Percentiles rank a stretch among this genome's conserved stretches.
Evolutionary conservation across 2,329 filamentous ascomycete species (phyloP).

Genomic region (Aspergillus sclerotialis): DNA sequence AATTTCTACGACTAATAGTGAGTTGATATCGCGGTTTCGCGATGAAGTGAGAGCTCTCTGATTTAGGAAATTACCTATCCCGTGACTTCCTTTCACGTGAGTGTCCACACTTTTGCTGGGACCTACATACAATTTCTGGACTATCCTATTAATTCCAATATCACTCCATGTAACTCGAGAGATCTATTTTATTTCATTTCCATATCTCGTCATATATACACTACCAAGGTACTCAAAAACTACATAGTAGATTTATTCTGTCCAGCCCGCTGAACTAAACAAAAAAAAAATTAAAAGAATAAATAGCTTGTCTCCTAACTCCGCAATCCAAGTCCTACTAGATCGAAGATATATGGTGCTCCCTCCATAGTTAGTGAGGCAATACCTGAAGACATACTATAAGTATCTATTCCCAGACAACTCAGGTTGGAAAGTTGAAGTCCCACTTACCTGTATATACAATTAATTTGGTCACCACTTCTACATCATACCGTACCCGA

Average conservation of each 20-base stretch:
- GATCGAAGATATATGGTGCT: slow-evolving; percentile 66
- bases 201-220: background rate
- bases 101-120: no score
- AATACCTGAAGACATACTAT: slow-evolving; percentile 54
- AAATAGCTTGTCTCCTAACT: slow-evolving; percentile 1
- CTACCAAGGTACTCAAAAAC: background rate
- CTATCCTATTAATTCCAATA: no score
- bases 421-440: no score
- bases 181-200: slow-evolving; percentile 1
- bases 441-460: slow-evolving; percentile 73
- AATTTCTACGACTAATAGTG: no score
- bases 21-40: no score
- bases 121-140: no score
- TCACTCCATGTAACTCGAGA: no score
- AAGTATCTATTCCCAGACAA: slow-evolving; percentile 4
- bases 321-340: slow-evolving; percentile 18
- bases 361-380: slow-evolving; percentile 71
- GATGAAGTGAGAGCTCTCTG: no score
- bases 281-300: slow-evolving; percentile 1
- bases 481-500: slow-evolving; percentile 92
- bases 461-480: slow-evolving; percentile 93
- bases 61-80: no score
- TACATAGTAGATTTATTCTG: no score
- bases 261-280: slow-evolving; percentile 6
- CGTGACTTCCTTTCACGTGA: no score